These are phyloP conservation scores for Dendrothele bispora DNA, from an alignment of 768 basidiomycete species.

Conservation along the genomic window DNA sequence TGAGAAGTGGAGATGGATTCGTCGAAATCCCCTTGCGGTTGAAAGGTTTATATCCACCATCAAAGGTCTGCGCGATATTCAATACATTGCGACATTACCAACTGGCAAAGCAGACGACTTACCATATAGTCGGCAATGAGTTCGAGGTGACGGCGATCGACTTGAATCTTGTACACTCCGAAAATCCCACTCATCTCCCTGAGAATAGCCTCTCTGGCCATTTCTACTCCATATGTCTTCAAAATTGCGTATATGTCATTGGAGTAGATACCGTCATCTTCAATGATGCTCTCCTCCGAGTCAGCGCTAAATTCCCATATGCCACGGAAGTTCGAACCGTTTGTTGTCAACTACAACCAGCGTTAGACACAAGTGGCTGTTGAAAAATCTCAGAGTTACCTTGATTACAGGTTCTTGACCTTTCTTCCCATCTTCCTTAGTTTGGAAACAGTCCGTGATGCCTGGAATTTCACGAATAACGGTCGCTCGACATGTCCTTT, in stretches of 20 bases:
- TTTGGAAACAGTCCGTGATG: conserved; percentile 85
- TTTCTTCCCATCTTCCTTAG: conserved; percentile 58
- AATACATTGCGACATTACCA: too few relatives aligned
- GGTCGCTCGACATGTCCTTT: conserved; percentile 80
- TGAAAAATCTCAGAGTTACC: conserved; percentile 26
- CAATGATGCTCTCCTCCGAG: conserved; percentile 57
- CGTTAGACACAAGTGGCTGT: conserved; percentile 1
- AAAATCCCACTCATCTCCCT: conserved; percentile 92
- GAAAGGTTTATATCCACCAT: conserved; percentile 97
- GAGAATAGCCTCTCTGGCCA: conserved; percentile 89
- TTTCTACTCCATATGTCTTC: conserved; percentile 94
- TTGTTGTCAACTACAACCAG: conserved; percentile 65
- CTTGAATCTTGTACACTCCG: conserved; percentile 92
- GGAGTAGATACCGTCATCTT: conserved; percentile 82
- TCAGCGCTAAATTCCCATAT: conserved; percentile 77
- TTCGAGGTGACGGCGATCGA: conserved; percentile 91
- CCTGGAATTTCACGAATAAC: conserved; percentile 88
- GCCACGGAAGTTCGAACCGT: conserved; percentile 91
- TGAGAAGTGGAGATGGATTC: conserved; percentile 93
- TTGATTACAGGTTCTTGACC: conserved; percentile 47
- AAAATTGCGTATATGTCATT: conserved; percentile 95
- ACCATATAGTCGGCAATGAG: conserved; percentile 99
- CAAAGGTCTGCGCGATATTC: conserved; percentile 90
- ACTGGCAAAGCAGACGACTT: conserved; percentile 33
- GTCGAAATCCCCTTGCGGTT: conserved; percentile 93